Conservation (phyloP, 2,329 filamentous ascomycete species). For the Monilinia fructicola region DNA sequence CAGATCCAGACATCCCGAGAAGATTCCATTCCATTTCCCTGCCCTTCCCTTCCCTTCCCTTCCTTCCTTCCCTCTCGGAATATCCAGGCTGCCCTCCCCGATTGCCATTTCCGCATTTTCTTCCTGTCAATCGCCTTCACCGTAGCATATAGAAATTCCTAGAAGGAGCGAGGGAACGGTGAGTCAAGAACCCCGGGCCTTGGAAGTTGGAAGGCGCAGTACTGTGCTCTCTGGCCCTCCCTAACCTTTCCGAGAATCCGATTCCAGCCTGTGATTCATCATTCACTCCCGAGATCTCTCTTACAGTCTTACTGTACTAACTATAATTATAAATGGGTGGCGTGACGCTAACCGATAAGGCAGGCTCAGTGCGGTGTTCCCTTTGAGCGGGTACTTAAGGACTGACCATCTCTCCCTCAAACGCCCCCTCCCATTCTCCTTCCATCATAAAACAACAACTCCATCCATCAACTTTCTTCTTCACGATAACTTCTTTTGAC, state of each 20-base stretch:
- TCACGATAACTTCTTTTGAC: constrained; percentile 8
- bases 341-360: constrained; percentile 23
- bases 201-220: constrained; percentile 23
- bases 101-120: too few species aligned
- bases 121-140: not conserved
- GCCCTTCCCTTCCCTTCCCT: too few species aligned
- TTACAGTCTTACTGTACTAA: not conserved
- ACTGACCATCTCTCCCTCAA: constrained; percentile 32
- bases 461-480: constrained; percentile 17
- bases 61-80: not conserved
- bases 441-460: constrained; percentile 19
- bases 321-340: constrained; percentile 14
- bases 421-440: constrained; percentile 9
- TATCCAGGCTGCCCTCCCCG: not conserved
- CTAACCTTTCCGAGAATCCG: not conserved
- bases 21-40: not conserved
- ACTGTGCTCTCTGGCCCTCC: too few species aligned
- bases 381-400: constrained; percentile 22
- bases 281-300: too few species aligned
- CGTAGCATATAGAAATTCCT: not conserved
- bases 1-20: constrained; percentile 12
- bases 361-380: constrained; percentile 8
- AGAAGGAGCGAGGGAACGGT: constrained; percentile 12
- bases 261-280: too few species aligned
- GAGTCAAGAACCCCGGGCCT: not conserved